Conservation (phyloP, 768 basidiomycete species). For the Xerocomus spinulosus region DNA sequence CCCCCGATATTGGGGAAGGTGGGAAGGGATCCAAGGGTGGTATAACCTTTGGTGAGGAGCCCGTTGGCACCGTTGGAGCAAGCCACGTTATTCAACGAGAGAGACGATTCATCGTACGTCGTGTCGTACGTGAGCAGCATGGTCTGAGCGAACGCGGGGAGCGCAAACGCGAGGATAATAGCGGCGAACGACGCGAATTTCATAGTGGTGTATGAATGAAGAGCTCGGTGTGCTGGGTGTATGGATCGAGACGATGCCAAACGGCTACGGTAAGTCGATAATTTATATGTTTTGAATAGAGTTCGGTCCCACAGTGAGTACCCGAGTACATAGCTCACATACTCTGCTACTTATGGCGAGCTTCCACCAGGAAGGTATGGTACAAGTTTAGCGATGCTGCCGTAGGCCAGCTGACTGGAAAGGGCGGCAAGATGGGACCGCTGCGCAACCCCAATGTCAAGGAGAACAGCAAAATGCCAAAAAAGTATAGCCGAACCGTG, state of each 20-base stretch:
- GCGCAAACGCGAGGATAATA: slow-evolving; percentile 5
- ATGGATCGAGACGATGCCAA: not conserved
- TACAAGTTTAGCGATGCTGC: not conserved
- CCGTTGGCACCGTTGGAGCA: slow-evolving; percentile 56
- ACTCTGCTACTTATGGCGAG: not conserved
- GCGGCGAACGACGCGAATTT: slow-evolving; percentile 15
- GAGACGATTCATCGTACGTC: slow-evolving; percentile 45
- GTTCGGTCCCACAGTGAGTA: not conserved
- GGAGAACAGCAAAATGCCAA: too few relatives aligned
- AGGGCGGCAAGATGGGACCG: not conserved
- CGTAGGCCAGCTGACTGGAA: slow-evolving; percentile 4
- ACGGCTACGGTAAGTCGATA: not conserved
- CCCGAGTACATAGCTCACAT: not conserved
- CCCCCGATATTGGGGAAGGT: slow-evolving; percentile 55
- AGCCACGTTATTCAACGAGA: slow-evolving; percentile 36
- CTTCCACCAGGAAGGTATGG: not conserved
- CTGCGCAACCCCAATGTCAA: not conserved
- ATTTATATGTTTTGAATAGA: slow-evolving; percentile 12
- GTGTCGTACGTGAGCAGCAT: slow-evolving; percentile 42
- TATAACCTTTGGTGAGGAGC: slow-evolving; percentile 40
- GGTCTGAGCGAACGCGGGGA: slow-evolving; percentile 1
- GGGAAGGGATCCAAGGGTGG: slow-evolving; percentile 49
- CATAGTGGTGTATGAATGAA: slow-evolving; percentile 17
- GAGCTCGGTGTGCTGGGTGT: not conserved
- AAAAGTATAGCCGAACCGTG: too few relatives aligned